Conservation (phyloP, 495 filamentous ascomycete species). For the Darksidea phi region DNA sequence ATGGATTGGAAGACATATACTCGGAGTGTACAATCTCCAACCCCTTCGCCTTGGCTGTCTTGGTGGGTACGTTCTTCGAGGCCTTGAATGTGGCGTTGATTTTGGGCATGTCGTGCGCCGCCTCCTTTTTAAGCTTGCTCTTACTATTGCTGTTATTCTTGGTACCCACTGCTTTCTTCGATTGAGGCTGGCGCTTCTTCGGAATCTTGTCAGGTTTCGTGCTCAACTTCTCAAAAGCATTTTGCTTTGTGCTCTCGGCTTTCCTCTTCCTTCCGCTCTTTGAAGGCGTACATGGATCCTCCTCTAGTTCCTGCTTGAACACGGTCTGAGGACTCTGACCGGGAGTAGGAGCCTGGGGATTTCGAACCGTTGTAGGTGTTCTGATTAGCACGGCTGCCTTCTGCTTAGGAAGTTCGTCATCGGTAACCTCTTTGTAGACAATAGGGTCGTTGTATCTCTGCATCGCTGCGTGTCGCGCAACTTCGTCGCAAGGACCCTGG, state of each 20-base stretch:
- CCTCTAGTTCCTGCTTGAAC: background rate
- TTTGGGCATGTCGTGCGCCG: no score
- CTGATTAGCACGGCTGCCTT: background rate
- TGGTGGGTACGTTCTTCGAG: no score
- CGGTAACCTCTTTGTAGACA: constrained; percentile 48
- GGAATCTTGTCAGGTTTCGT: background rate
- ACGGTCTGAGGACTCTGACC: background rate
- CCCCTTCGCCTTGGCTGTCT: background rate
- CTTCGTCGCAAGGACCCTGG: constrained; percentile 80
- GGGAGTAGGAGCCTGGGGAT: background rate
- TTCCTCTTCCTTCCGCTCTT: background rate
- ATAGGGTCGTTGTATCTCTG: constrained; percentile 71
- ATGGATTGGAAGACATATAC: background rate
- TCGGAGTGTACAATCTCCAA: background rate
- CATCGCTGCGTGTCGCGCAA: constrained; percentile 71
- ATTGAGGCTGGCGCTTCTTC: background rate
- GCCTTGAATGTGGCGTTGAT: no score
- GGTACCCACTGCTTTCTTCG: background rate
- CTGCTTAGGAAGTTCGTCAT: constrained; percentile 36
- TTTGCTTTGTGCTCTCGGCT: background rate
- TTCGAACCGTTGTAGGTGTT: background rate
- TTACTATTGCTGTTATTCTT: no score
- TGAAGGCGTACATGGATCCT: background rate
- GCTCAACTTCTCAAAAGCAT: background rate
- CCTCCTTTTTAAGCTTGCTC: no score